Percentiles rank a stretch among this genome's conserved stretches.
Conservation (phyloP, 768 basidiomycete genomes). For the Rhizopogon vinicolor region DNA sequence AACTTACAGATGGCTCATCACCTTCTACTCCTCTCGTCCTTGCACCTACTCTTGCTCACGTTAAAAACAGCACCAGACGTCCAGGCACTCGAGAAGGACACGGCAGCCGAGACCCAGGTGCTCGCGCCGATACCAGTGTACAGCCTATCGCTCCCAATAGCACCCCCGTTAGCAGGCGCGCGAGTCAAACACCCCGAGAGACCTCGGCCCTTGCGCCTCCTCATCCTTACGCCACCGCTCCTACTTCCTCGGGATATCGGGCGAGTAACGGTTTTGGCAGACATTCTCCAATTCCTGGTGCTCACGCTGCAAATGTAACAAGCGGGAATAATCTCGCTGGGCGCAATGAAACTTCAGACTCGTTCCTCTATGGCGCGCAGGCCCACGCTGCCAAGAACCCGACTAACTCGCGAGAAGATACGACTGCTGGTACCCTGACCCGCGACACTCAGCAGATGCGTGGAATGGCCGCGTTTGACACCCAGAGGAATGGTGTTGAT, state of each 20-base stretch:
- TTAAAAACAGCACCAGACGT: slow-evolving; percentile 52
- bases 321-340: slow-evolving; percentile 35
- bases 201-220: slow-evolving; percentile 43
- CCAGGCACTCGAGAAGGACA: slow-evolving; percentile 43
- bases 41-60: slow-evolving; percentile 61
- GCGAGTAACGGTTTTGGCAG: slow-evolving; percentile 48
- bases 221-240: slow-evolving; percentile 72
- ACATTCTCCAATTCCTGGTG: slow-evolving; percentile 41
- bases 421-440: slow-evolving; percentile 36
- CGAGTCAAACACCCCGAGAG: slow-evolving; percentile 59
- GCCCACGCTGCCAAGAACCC: slow-evolving; percentile 43
- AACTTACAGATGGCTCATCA: slow-evolving; percentile 50
- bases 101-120: slow-evolving; percentile 42
- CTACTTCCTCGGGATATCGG: slow-evolving; percentile 54
- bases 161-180: slow-evolving; percentile 60
- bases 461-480: slow-evolving; percentile 65
- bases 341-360: slow-evolving; percentile 57
- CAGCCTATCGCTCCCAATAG: slow-evolving; percentile 65
- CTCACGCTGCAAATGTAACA: slow-evolving; percentile 30
- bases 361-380: slow-evolving; percentile 60
- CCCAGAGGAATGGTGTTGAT: slow-evolving; percentile 55
- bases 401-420: slow-evolving; percentile 48
- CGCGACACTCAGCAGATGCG: slow-evolving; percentile 34
- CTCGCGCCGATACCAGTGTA: slow-evolving; percentile 46
- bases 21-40: slow-evolving; percentile 57